Base-by-base conservation (phyloP, 1,284 basidiomycete species). In the Cutaneotrichosporon mucoides region DNA sequence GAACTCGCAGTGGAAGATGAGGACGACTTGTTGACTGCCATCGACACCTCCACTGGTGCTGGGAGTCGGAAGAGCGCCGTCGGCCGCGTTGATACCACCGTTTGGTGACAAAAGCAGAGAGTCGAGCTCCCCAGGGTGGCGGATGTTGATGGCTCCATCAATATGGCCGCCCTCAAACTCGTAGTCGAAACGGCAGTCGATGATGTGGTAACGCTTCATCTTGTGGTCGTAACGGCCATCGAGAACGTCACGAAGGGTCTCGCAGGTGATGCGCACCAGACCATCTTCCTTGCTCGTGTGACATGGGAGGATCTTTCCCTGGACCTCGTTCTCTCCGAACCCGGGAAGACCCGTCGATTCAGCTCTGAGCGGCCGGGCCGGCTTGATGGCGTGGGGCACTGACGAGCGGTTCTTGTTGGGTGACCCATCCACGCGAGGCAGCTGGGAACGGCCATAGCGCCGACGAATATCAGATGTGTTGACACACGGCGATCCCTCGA, bases 1-100 rank as follows among this genome's bases (percentile, higher is more conserved):
- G 74, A 97, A 98, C 80, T 99, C 95, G 82, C 95, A 99, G 77
- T 99, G 95, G 82, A 99, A 98, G 59, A 99, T 84, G 51, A 99
- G 79, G 15, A 99, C 82, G 84, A 91, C 82, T 90, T 96, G 86
- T 57, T 79, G 79, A 2, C 79, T 68, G 13, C 72, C 71, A 16
- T 75, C 73, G 0, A 74, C 60, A 64, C 92, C 87, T 24, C 92
- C 90, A 73, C 92, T 95, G 59, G 88, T 84, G 57, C 88, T 90
- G 2, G 91, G 88, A 53, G 71, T 77, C 4, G 93, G 92, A 69
- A 87, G 86, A 56, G 77, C 72, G 53, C 74, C 61, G 37, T 68
- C 61, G 12, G 61, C 65, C 37, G 70, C 62, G 59, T 81, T 76
- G 51, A 85, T 80, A 15, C 80, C 79, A 4, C 62, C 57, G 2